phyloP scores from a whole-genome alignment of 495 filamentous ascomycete species.

The Parmelia sp. region DNA sequence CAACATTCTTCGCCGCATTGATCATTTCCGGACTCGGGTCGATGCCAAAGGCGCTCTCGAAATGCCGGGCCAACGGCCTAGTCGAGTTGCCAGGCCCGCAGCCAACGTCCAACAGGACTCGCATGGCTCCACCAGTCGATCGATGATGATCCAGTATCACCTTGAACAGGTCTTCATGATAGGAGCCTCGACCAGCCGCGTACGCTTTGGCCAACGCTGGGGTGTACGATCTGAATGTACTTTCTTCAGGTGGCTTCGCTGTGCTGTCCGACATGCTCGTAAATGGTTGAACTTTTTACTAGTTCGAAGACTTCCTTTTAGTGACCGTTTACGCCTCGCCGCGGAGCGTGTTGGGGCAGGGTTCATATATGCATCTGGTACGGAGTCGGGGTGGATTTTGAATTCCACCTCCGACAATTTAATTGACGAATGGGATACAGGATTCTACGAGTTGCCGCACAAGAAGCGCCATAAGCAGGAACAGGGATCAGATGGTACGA shows the following conservation, averaged over 20 bases:
- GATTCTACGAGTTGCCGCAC: too few species aligned
- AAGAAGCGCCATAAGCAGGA: too few species aligned
- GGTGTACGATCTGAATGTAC: slow-evolving; percentile 44
- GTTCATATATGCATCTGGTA: too few species aligned
- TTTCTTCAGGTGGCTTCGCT: slow-evolving; percentile 30
- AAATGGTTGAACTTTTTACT: too few species aligned
- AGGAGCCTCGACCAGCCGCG: slow-evolving; percentile 36
- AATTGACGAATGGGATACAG: too few species aligned
- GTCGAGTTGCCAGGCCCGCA: slow-evolving; percentile 49
- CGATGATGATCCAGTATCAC: slow-evolving; percentile 44
- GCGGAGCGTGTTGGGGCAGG: too few species aligned
- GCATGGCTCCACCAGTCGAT: slow-evolving; percentile 42
- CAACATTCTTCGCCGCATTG: slow-evolving; percentile 36
- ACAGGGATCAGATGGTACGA: too few species aligned
- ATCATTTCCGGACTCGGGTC: slow-evolving; percentile 53
- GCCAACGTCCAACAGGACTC: slow-evolving; percentile 48
- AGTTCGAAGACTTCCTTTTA: too few species aligned
- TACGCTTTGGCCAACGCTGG: slow-evolving; percentile 41
- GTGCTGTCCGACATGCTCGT: not conserved
- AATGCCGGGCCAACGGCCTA: slow-evolving; percentile 36
- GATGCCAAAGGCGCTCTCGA: slow-evolving; percentile 43
- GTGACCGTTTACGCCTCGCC: too few species aligned
- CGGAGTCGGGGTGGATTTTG: too few species aligned
- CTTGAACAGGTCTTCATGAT: slow-evolving; percentile 41
- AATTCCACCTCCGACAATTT: too few species aligned